Evolutionary conservation across 306 rosid genomes (phyloP).

Genomic region (Psophocarpus tetragonolobus): DNA sequence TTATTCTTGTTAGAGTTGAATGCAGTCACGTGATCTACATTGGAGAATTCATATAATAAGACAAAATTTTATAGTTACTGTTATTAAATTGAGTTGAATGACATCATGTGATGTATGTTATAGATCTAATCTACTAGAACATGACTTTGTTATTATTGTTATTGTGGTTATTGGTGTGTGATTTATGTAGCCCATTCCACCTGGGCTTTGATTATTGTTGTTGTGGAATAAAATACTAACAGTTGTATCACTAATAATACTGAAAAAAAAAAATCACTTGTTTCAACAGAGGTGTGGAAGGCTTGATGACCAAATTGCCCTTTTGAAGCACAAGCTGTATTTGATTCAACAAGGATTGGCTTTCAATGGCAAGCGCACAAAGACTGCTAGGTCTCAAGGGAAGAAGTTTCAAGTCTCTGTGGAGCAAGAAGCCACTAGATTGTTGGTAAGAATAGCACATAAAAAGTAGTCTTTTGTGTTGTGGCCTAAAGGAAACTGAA

Average conservation of each 20-base stretch:
- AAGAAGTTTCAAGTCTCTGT: conserved; percentile 97
- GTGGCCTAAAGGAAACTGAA: background rate
- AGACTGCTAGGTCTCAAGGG: conserved; percentile 98
- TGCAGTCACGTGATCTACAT: too few relatives aligned
- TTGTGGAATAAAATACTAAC: background rate
- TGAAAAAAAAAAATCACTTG: background rate
- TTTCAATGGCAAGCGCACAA: conserved; percentile 95
- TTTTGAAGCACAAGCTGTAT: conserved; percentile 77
- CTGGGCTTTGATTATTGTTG: too few relatives aligned
- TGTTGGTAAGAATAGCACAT: conserved; percentile 56
- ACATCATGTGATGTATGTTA: too few relatives aligned
- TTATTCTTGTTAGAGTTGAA: too few relatives aligned
- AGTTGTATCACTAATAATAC: background rate
- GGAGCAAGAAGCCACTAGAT: conserved; percentile 97
- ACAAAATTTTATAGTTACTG: too few relatives aligned
- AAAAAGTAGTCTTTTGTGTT: background rate
- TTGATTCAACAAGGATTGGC: conserved; percentile 96
- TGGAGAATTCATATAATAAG: too few relatives aligned
- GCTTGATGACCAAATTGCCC: conserved; percentile 81
- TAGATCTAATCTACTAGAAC: too few relatives aligned
- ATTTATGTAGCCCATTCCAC: too few relatives aligned
- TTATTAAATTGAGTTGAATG: too few relatives aligned
- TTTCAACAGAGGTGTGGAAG: conserved; percentile 88
- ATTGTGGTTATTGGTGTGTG: too few relatives aligned
- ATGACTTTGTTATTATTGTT: too few relatives aligned